These are phyloP conservation scores for Picochlorum sp. DNA, from an alignment of 139 green algal genomes.

Conservation along the genomic window DNA sequence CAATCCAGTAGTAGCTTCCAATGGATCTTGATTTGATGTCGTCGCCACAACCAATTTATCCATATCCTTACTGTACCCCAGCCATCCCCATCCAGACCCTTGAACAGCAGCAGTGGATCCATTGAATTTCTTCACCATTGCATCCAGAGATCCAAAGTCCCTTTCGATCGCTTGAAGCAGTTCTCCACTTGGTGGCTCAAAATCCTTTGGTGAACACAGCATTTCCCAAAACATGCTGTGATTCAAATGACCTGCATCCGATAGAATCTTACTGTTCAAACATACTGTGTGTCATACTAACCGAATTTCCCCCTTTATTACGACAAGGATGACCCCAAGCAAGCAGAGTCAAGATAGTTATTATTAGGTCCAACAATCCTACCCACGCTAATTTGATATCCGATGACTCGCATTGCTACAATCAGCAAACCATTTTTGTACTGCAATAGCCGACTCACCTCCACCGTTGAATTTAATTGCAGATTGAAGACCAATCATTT, in stretches of 20 bases:
- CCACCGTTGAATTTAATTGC: constrained; percentile 95
- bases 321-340: not conserved
- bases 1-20: constrained; percentile 37
- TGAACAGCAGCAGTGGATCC: constrained; percentile 71
- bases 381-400: too few relatives aligned
- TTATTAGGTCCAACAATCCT: not conserved
- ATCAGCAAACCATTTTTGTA: too few relatives aligned
- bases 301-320: too few relatives aligned
- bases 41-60: constrained; percentile 63
- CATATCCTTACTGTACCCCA: constrained; percentile 70
- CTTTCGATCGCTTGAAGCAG: constrained; percentile 67
- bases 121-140: constrained; percentile 64
- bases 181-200: constrained; percentile 51
- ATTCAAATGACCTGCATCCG: constrained; percentile 85
- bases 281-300: not conserved
- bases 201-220: constrained; percentile 73
- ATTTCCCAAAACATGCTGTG: constrained; percentile 97
- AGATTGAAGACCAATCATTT: constrained; percentile 70
- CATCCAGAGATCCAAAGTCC: constrained; percentile 82
- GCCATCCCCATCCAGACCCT: constrained; percentile 93
- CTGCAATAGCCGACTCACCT: constrained; percentile 26
- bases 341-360: not conserved
- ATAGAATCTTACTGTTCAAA: too few relatives aligned
- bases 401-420: too few relatives aligned
- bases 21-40: constrained; percentile 82